Evolutionary conservation across 371 early-diverging fungal species (phyloP), one percentile per base, ranked within the genome.

Genomic region (Nematocida major): DNA sequence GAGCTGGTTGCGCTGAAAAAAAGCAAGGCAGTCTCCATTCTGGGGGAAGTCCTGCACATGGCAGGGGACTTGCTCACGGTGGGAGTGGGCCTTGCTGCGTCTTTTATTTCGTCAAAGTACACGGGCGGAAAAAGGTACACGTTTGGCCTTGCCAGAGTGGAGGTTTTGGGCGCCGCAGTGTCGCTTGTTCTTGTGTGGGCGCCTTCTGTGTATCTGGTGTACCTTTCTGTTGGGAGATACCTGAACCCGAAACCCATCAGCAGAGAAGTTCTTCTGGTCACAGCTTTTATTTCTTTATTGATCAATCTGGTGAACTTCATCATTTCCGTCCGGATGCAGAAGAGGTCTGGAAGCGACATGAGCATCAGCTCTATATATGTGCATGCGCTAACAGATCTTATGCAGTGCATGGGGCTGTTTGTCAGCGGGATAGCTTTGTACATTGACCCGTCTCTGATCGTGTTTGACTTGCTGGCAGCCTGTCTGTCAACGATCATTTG

Each of bases 31-130:
- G 49, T 63, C 11, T 59, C 61, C 30, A 49, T 73, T n/a, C 62
- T 73, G 18, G 65, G 65, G 30, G 76, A 73, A 51, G 76, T 39
- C 18, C 2, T 73, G 26, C 76, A 73, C 42, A 73, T 73, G 65
- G 0, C 66, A 18, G 20, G 65, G 34, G 76, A 73, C 38, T 32
- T 63, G 13, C 1, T 38, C 3, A 38, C 28, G 9, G 65, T 73
- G 0, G 18, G 15, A 30, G 22, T 73, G 7, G 66, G 48, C 4
- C 24, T 73, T n/a, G 3, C 20, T 30, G 78, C 51, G 18, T 2
- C 49, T 3, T 26, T 28, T 24, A 47, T 73, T 11, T 3, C 38
- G 3, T 2, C 18, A 4, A 36, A 51, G 24, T 61, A 45, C 42
- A 49, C 24, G n/a, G 76, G 63, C 28, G 63, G 76, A 0, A 3